These are phyloP conservation scores for Priceomyces medius DNA, from an alignment of 805 yeast genomes.

Conservation along the genomic window DNA sequence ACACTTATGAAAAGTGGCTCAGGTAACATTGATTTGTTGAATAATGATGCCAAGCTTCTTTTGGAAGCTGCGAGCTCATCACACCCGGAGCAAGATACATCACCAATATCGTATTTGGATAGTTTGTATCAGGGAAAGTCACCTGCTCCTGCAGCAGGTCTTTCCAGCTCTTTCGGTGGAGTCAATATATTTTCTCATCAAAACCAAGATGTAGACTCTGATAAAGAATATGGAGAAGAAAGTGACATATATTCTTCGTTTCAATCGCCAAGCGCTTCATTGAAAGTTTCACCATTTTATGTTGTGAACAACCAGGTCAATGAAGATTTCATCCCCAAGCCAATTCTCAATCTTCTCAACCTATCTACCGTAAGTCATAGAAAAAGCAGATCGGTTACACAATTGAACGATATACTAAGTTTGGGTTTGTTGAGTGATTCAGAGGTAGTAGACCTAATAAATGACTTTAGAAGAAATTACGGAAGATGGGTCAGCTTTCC, in stretches of 20 bases:
- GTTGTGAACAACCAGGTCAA: constrained; percentile 34
- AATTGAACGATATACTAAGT: constrained; percentile 47
- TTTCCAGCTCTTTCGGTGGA: neutral
- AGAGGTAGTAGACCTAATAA: constrained; percentile 51
- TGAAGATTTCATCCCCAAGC: constrained; percentile 28
- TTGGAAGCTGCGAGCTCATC: constrained; percentile 28
- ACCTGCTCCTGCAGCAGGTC: neutral
- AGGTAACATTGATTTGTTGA: constrained; percentile 7
- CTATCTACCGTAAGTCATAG: constrained; percentile 7
- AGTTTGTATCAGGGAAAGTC: constrained; percentile 2
- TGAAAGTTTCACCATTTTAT: constrained; percentile 45
- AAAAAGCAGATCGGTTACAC: constrained; percentile 6
- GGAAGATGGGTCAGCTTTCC: constrained; percentile 82
- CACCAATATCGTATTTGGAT: constrained; percentile 3
- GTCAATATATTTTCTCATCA: neutral
- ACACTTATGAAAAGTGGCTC: constrained; percentile 17
- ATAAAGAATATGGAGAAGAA: neutral
- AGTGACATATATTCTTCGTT: constrained; percentile 1
- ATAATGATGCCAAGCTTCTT: constrained; percentile 23
- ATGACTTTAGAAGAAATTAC: constrained; percentile 61
- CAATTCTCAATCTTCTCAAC: constrained; percentile 31
- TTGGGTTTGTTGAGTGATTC: constrained; percentile 47
- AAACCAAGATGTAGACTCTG: neutral
- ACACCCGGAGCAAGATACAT: constrained; percentile 13
- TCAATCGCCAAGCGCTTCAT: constrained; percentile 36